phyloP scores from a whole-genome alignment of 176 grass and related monocot species.

The Neostapfia colusana region DNA sequence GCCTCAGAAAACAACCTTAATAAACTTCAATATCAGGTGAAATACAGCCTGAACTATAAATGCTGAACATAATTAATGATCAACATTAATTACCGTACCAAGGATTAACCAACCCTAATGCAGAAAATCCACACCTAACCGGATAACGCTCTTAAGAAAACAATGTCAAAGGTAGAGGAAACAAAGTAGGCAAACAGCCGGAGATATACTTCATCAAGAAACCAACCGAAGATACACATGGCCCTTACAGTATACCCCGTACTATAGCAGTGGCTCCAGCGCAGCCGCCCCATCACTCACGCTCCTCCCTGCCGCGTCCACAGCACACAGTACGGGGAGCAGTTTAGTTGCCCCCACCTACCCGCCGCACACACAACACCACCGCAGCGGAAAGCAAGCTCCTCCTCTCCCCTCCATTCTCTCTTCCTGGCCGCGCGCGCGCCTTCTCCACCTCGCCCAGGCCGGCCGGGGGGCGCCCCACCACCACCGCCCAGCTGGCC shows the following conservation, averaged over 20 bases:
- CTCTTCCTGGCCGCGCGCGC: neutral
- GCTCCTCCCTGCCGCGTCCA: neutral
- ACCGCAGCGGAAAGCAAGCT: constrained; percentile 31
- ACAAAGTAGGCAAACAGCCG: constrained; percentile 14
- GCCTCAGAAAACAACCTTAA: no score
- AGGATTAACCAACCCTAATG: no score
- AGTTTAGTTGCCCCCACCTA: constrained; percentile 7
- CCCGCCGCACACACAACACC: constrained; percentile 29
- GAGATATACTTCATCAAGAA: constrained; percentile 23
- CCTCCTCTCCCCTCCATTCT: constrained; percentile 1
- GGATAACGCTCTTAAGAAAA: neutral
- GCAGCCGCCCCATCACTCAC: neutral
- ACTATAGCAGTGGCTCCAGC: constrained; percentile 9
- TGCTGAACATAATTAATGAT: no score
- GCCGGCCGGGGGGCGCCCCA: constrained; percentile 9
- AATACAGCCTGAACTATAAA: no score
- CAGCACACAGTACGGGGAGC: neutral
- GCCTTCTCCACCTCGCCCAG: neutral
- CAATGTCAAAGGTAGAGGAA: neutral
- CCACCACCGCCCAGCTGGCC: neutral
- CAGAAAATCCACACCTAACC: no score
- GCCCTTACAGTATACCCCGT: neutral
- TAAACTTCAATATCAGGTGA: no score
- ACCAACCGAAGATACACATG: neutral
- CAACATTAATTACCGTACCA: no score